Evolutionary conservation across 495 filamentous ascomycete genomes (phyloP).

Genomic region (Penicillium silybi): DNA sequence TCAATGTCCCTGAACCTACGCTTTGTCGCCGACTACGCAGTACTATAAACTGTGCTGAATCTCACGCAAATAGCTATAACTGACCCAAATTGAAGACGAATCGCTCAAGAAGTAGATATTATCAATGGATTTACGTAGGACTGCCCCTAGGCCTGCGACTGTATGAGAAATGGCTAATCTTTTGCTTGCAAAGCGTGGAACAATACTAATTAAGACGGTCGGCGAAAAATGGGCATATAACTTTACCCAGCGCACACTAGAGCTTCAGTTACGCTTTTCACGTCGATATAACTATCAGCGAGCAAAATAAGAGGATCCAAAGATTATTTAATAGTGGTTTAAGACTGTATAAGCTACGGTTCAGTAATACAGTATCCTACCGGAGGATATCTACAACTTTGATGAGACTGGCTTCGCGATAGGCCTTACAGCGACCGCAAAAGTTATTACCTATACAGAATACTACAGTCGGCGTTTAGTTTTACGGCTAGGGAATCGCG

Average conservation of each 20-base stretch:
- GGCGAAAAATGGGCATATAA: slow-evolving; percentile 9
- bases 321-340: slow-evolving; percentile 33
- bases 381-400: slow-evolving; percentile 15
- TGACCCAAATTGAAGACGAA: slow-evolving; percentile 27
- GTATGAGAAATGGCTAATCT: slow-evolving; percentile 3
- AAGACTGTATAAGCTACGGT: slow-evolving; percentile 23
- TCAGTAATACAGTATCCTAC: not conserved
- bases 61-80: slow-evolving; percentile 6
- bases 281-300: slow-evolving; percentile 30
- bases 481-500: slow-evolving; percentile 20
- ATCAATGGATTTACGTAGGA: slow-evolving; percentile 11
- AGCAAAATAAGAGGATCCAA: slow-evolving; percentile 32
- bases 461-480: slow-evolving; percentile 12
- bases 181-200: not conserved
- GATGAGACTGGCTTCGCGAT: slow-evolving; percentile 43
- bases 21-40: too few species aligned
- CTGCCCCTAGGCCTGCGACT: not conserved
- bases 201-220: not conserved
- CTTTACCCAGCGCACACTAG: slow-evolving; percentile 28
- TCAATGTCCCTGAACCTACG: too few species aligned
- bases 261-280: slow-evolving; percentile 27
- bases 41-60: not conserved
- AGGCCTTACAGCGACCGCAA: slow-evolving; percentile 25
- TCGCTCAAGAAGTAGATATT: slow-evolving; percentile 33
- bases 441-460: slow-evolving; percentile 31